These are phyloP conservation scores for Ceratocystis harringtonii DNA, from an alignment of 2,329 filamentous ascomycete species.

Conservation along the genomic window DNA sequence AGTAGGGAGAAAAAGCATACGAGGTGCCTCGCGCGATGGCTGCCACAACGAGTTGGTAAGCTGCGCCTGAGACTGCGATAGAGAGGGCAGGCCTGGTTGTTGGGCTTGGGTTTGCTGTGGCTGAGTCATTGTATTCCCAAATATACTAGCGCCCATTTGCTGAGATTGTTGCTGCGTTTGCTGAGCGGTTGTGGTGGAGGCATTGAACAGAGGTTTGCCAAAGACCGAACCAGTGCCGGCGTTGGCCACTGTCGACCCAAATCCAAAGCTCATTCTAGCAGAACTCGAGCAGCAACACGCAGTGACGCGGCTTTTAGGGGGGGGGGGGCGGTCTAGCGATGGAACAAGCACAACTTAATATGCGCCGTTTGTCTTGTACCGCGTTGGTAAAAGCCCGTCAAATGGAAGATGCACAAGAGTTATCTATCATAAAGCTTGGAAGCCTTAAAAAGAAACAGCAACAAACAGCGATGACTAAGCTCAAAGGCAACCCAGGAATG, in stretches of 20 bases:
- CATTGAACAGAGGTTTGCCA: conserved; percentile 21
- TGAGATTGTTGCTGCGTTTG: conserved; percentile 27
- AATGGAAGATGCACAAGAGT: background rate
- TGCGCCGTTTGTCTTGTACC: background rate
- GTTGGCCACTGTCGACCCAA: conserved; percentile 4
- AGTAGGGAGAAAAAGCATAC: conserved; percentile 24
- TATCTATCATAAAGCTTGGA: background rate
- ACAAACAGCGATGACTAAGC: conserved; percentile 2
- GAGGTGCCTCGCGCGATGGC: conserved; percentile 34
- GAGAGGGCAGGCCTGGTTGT: conserved; percentile 29
- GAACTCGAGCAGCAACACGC: too few species aligned
- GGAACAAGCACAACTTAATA: too few species aligned
- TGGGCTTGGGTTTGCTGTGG: conserved; percentile 29
- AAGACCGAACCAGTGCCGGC: conserved; percentile 16
- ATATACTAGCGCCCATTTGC: conserved; percentile 17
- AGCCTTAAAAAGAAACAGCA: background rate
- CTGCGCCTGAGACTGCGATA: conserved; percentile 33
- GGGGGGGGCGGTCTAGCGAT: too few species aligned
- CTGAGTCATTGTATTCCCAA: conserved; percentile 8
- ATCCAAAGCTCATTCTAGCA: conserved; percentile 14
- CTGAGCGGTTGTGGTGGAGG: conserved; percentile 18
- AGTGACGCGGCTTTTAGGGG: too few species aligned
- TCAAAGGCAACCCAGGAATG: background rate
- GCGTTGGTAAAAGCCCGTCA: background rate
- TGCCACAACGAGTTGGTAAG: conserved; percentile 39